Evolutionary conservation across 768 basidiomycete species (phyloP).

Genomic region (Tulasnella sp.): DNA sequence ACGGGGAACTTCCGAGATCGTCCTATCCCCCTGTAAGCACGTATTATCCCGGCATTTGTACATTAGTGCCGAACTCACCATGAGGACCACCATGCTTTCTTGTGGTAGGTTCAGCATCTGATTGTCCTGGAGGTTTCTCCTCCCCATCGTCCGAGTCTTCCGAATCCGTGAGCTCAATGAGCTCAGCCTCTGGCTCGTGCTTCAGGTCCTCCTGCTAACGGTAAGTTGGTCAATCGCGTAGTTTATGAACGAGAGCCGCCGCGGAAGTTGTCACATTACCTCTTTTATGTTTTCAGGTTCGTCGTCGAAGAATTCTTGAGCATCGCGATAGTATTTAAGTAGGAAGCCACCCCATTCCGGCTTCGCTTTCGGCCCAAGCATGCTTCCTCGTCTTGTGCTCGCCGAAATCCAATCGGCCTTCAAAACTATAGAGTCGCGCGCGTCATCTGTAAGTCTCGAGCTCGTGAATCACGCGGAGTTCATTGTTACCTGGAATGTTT

Average conservation of each 20-base stretch:
- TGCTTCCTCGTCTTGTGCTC: not conserved
- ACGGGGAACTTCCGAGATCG: not conserved
- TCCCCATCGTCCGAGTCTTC: no score
- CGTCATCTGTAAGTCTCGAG: no score
- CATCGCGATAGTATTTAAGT: not conserved
- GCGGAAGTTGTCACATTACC: not conserved
- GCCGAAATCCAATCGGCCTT: not conserved
- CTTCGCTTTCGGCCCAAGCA: not conserved
- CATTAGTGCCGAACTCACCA: no score
- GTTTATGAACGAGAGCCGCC: not conserved
- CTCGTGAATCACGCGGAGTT: no score
- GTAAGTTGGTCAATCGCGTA: not conserved
- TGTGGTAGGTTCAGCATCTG: no score
- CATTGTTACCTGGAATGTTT: not conserved
- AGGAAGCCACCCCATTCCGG: not conserved
- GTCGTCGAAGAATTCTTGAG: not conserved
- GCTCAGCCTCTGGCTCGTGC: no score
- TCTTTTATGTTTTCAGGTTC: not conserved
- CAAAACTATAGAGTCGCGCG: not conserved
- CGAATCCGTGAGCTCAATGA: no score
- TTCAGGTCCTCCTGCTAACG: no score
- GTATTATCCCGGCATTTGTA: no score
- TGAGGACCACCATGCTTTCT: no score
- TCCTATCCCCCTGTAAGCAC: no score
- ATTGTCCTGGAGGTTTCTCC: no score